phyloP scores from a whole-genome alignment of 495 filamentous ascomycete genomes.

The Penicillium canescens region DNA sequence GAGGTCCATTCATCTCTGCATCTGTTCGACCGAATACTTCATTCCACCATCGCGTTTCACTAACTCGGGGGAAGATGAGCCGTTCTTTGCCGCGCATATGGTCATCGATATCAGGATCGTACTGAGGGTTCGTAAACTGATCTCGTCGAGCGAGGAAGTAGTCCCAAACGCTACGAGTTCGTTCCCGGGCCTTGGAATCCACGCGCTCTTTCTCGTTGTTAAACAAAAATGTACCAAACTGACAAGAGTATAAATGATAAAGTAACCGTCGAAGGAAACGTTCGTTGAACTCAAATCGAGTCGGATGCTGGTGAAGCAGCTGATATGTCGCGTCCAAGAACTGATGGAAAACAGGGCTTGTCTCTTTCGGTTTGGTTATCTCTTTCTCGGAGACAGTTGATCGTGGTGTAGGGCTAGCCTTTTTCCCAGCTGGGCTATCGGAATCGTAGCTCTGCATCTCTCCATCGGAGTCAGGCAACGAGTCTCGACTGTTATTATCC shows the following conservation, averaged over 20 bases:
- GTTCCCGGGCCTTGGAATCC: constrained; percentile 67
- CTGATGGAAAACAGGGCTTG: constrained; percentile 97
- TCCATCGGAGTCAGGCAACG: constrained; percentile 58
- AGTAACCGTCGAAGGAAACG: constrained; percentile 86
- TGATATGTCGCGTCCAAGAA: constrained; percentile 97
- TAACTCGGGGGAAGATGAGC: constrained; percentile 72
- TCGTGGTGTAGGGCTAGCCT: constrained; percentile 40
- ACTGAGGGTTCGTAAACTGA: constrained; percentile 80
- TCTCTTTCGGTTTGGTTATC: constrained; percentile 74
- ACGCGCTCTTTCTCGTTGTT: constrained; percentile 90
- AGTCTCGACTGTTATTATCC: constrained; percentile 67
- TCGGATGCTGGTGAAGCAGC: constrained; percentile 81
- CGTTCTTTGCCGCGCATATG: constrained; percentile 74
- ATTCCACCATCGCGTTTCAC: constrained; percentile 84
- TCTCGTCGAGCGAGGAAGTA: constrained; percentile 81
- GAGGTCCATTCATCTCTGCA: constrained; percentile 85
- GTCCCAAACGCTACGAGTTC: constrained; percentile 90
- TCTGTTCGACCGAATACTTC: constrained; percentile 83
- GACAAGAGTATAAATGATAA: constrained; percentile 94
- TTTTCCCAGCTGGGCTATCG: constrained; percentile 39
- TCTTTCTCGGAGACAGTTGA: constrained; percentile 48
- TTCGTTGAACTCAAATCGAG: constrained; percentile 95
- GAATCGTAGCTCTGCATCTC: constrained; percentile 60
- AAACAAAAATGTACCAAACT: constrained; percentile 95
- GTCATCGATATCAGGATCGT: constrained; percentile 77